Evolutionary conservation across 768 basidiomycete genomes (phyloP), one percentile per base, ranked within the genome.

Genomic region (Lactifluus hygrophoroides): DNA sequence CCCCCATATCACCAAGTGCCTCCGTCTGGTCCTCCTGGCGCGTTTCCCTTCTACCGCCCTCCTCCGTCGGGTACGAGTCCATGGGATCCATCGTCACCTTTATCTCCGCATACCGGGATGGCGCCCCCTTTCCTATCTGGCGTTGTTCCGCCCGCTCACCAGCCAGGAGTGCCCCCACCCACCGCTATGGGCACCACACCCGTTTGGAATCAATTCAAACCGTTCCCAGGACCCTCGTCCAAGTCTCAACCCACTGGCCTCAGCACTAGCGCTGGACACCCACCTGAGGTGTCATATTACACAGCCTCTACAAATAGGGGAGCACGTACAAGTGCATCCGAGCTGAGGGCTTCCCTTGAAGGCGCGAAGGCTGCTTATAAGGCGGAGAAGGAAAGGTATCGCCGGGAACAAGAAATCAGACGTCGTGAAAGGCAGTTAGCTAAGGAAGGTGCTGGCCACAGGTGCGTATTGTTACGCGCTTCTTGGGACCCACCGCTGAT

Each of bases 371-470:
- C 74, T 27, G 70, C 72, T 23, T 90, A 90, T 69, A 86, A 81
- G 70, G 76, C 75, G 1, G 80, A 83, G 69, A 90, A 90, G 66
- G 86, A 87, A 64, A 74, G 74, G 23, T 88, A 88, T 64, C 79
- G 86, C 28, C 72, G 72, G 63, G 80, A 83, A 52, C 77, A 81
- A 52, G 80, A 82, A 48, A 72, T 73, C 25, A 78, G 67, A 51
- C 67, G 65, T 14, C 59, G 52, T 34, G 42, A 45, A 53, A 57
- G 48, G 43, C 51, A 16, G 32, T 19, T 35, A 11, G 17, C 16
- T 13, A 50, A 32, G 35, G 51, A 64, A 9, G 30, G 45, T 7
- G 40, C 35, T 8, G 34, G 9, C 19, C 35, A 51, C 25, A 64
- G 60, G 60, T 62, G 19, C 53, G 55, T 46, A 16, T 16, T 34